phyloP scores from a whole-genome alignment of 2,329 filamentous ascomycete genomes.

The Dothidotthia symphoricarpi region DNA sequence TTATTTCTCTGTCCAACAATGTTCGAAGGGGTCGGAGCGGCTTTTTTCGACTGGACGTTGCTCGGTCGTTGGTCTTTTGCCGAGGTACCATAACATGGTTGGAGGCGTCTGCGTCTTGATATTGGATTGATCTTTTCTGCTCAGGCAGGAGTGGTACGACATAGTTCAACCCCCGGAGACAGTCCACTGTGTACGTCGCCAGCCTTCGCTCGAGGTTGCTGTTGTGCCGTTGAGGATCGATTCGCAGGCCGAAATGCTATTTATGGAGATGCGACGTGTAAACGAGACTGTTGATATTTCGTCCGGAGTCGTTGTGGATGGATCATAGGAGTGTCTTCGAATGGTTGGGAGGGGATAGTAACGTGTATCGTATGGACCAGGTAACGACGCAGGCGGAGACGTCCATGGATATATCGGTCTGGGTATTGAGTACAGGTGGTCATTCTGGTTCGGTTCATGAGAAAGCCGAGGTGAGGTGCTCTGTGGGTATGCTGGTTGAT shows the following conservation, averaged over 20 bases:
- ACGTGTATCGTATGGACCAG: slow-evolving; percentile 38
- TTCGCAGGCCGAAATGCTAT: slow-evolving; percentile 15
- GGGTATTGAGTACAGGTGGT: slow-evolving; percentile 17
- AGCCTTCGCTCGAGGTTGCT: slow-evolving; percentile 31
- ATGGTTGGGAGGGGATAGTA: slow-evolving; percentile 36
- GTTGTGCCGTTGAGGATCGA: slow-evolving; percentile 23
- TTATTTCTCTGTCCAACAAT: not conserved
- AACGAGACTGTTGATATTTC: slow-evolving; percentile 19
- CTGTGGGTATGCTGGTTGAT: slow-evolving; percentile 8
- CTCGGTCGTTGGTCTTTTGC: not conserved
- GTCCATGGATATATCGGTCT: slow-evolving; percentile 36
- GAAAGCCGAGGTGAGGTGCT: slow-evolving; percentile 12
- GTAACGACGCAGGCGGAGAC: slow-evolving; percentile 30
- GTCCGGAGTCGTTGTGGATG: slow-evolving; percentile 3
- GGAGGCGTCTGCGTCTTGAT: not conserved
- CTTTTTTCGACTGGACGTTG: not conserved
- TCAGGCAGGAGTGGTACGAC: not conserved
- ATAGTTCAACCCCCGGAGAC: slow-evolving; percentile 28
- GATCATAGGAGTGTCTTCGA: slow-evolving; percentile 16
- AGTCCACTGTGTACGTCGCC: slow-evolving; percentile 39
- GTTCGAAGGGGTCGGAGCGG: not conserved
- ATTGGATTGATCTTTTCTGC: not conserved
- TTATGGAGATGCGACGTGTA: slow-evolving; percentile 28
- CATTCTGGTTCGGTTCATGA: slow-evolving; percentile 6
- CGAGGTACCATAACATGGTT: not conserved